Evolutionary conservation across 2,329 filamentous ascomycete genomes (phyloP).

Genomic region (Akanthomyces muscarius): DNA sequence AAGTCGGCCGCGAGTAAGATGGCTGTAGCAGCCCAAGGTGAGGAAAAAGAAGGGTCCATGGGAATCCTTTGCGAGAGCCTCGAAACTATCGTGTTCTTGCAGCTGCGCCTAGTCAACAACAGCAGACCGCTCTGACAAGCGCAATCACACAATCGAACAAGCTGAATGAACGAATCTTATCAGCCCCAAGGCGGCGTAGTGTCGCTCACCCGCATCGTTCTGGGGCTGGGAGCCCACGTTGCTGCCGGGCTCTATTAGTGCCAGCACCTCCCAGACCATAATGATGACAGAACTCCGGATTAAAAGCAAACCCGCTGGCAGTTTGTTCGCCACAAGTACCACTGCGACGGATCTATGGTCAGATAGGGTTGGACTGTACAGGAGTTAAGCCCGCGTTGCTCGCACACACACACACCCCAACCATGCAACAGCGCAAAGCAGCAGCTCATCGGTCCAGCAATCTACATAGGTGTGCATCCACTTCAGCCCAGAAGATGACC

Average conservation of each 20-base stretch:
- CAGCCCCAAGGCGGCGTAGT: background rate
- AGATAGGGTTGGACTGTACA: background rate
- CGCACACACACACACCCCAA: background rate
- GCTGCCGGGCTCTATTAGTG: background rate
- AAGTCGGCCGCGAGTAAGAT: background rate
- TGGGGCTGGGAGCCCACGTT: background rate
- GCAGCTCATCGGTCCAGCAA: background rate
- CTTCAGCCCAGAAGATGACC: background rate
- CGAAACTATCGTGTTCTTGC: background rate
- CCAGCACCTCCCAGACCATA: background rate
- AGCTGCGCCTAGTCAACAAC: too few relatives aligned
- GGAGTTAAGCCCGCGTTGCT: background rate
- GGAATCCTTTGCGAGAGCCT: conserved; percentile 8
- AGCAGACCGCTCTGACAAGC: background rate
- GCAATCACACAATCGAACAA: conserved; percentile 1
- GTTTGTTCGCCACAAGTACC: background rate
- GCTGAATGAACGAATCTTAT: background rate
- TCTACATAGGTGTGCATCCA: background rate
- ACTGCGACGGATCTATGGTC: background rate
- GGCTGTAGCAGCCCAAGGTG: background rate
- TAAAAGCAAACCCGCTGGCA: background rate
- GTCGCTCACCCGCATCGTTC: background rate
- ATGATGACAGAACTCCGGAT: conserved; percentile 9
- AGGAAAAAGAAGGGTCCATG: conserved; percentile 4
- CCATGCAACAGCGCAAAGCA: background rate